Evolutionary conservation across 2,329 filamentous ascomycete genomes (phyloP), one percentile per base, ranked within the genome.

Genomic region (Neonectria hederae): DNA sequence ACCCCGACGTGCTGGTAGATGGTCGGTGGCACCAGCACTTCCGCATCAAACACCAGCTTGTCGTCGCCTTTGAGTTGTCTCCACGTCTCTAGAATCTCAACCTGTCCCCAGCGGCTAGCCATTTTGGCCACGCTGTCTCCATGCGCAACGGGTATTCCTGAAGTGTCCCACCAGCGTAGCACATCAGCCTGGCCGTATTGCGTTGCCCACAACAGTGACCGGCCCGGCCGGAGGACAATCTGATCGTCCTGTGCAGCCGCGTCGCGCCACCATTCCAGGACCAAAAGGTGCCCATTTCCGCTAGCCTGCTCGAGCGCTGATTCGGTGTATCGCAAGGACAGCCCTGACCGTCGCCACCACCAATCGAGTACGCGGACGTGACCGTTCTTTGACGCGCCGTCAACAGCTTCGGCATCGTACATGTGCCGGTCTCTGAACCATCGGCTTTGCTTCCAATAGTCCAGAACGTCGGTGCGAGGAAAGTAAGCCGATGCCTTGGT

Each of bases 201-300:
- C 0, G 93, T 92, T 0, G 94, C 94, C 68, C 91, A 90, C 7
- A 94, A 87, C 19, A 97, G 89, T 26, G 92, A 91, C 73, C 96
- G 94, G 45, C 94, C 94, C 0, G 94, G 92, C 70, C 94, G 93
- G 14, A 97, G 84, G 6, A 84, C 81, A 54, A 89, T 81, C 1
- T 79, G 79, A 46, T 90, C 84, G 72, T 90, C 85, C 57, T 86
- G 84, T 14, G 83, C 80, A 13, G 86, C 87, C 0, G 90, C 89
- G 64, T 90, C 86, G 71, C 92, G 92, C 95, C 95, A 98, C 95
- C 95, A 98, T 72, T 97, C 91, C 1, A 98, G 85, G 1, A 97
- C 93, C 7, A 89, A 82, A n/a, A 97, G 84, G 69, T 96, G 92
- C 8, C 94, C 94, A 73, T 93, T 91, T 4, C 90, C 90, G 63